These are phyloP conservation scores for Coemansia sp. DNA, from an alignment of 192 early-diverging fungal species.

Conservation along the genomic window DNA sequence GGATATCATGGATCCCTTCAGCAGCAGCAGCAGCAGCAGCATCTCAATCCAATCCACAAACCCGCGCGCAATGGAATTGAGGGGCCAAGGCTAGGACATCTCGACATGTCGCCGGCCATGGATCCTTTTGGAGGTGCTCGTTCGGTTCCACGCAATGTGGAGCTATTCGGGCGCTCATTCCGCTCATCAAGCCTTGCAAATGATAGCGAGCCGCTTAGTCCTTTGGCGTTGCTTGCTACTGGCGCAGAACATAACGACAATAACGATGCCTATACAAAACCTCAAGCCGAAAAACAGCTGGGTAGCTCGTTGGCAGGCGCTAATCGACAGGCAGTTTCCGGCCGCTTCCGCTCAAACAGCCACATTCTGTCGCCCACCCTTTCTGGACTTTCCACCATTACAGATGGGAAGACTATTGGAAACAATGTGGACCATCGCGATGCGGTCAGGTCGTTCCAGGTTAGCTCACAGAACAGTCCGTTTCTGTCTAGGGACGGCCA, in stretches of 20 bases:
- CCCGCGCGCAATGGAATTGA: constrained; percentile 17
- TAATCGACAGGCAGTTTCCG: not conserved
- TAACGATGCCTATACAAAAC: not conserved
- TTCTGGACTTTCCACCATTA: constrained; percentile 20
- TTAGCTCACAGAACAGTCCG: constrained; percentile 20
- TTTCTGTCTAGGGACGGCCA: constrained; percentile 26
- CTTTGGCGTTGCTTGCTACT: constrained; percentile 19
- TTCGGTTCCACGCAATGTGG: constrained; percentile 30
- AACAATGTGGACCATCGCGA: constrained; percentile 3
- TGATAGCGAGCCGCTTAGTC: constrained; percentile 44
- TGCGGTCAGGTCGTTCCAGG: constrained; percentile 1
- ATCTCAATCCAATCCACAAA: not conserved
- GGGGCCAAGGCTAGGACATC: constrained; percentile 1
- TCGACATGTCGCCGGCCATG: constrained; percentile 32
- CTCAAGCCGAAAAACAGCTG: constrained; percentile 11
- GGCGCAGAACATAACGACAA: not conserved
- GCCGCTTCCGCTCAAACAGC: constrained; percentile 42
- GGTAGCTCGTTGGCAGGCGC: constrained; percentile 23
- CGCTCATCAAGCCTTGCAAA: constrained; percentile 36
- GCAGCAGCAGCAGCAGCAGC: constrained; percentile 17
- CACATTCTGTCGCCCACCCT: constrained; percentile 32
- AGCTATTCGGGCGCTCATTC: constrained; percentile 43
- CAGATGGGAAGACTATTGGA: constrained; percentile 15
- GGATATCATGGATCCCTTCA: constrained; percentile 24
- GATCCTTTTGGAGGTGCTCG: constrained; percentile 35